phyloP scores from a whole-genome alignment of 2,329 filamentous ascomycete species.

The Emergomyces orientalis region DNA sequence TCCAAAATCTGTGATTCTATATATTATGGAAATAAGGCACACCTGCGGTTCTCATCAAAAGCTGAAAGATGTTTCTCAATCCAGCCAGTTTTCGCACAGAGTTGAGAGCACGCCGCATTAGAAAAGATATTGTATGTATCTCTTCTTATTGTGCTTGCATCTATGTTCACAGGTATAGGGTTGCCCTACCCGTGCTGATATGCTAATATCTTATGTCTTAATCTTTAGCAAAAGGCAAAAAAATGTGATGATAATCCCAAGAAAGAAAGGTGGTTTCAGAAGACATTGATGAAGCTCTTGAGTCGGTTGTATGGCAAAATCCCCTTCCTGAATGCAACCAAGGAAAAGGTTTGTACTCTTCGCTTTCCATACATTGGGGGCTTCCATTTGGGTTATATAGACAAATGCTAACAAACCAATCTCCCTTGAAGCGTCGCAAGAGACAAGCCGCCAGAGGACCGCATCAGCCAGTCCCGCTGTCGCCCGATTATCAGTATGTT shows the following conservation, averaged over 20 bases:
- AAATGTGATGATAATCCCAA: background rate
- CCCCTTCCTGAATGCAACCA: background rate
- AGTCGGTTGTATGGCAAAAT: background rate
- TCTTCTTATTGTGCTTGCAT: background rate
- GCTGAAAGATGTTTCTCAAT: background rate
- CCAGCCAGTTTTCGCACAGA: background rate
- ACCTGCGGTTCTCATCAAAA: background rate
- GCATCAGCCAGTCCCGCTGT: background rate
- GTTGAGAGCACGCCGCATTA: background rate
- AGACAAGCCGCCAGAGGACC: background rate
- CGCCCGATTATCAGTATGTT: background rate
- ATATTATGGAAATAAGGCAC: background rate
- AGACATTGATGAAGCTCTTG: background rate
- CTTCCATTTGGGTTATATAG: background rate
- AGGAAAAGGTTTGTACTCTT: conserved; percentile 3
- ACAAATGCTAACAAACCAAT: background rate
- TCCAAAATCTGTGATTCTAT: background rate
- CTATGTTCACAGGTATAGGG: background rate
- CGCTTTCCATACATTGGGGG: background rate
- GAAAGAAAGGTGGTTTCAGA: background rate
- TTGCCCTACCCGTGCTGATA: too few species aligned
- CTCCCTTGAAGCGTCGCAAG: background rate
- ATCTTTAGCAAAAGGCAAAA: background rate
- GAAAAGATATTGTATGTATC: background rate
- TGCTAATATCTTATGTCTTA: background rate